These are phyloP conservation scores for Boletus speciosus DNA, from an alignment of 768 basidiomycete genomes.

Conservation along the genomic window DNA sequence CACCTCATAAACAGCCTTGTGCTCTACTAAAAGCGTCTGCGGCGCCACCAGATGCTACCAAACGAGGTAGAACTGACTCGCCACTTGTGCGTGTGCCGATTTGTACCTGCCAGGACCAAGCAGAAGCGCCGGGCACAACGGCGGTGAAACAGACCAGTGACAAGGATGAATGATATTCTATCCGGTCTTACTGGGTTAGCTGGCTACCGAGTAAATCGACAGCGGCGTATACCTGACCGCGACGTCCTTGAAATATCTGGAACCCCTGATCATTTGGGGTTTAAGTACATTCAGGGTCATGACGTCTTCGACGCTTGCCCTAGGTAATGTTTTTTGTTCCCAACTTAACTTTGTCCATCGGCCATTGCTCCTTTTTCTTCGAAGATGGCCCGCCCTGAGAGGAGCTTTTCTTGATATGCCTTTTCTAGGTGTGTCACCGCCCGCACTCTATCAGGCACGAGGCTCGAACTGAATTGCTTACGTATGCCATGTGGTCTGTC, in stretches of 20 bases:
- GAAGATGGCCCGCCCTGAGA: constrained; percentile 11
- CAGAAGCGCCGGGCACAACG: constrained; percentile 12
- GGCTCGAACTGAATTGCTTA: constrained; percentile 22
- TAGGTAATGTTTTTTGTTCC: background rate
- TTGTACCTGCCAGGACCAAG: constrained; percentile 4
- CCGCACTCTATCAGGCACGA: constrained; percentile 13
- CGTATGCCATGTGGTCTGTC: constrained; percentile 15
- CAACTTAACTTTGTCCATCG: constrained; percentile 28
- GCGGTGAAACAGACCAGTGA: background rate
- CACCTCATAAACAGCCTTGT: constrained; percentile 5
- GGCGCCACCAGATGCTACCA: constrained; percentile 9
- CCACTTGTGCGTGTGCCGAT: constrained; percentile 11
- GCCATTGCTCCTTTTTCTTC: constrained; percentile 2
- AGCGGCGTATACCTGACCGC: background rate
- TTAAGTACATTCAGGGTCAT: constrained; percentile 25
- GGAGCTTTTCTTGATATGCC: constrained; percentile 17
- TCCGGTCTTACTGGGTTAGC: background rate
- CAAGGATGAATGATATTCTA: constrained; percentile 1
- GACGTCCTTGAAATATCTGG: constrained; percentile 6
- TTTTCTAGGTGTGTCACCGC: constrained; percentile 8
- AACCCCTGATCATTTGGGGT: constrained; percentile 6
- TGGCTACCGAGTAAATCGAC: constrained; percentile 12
- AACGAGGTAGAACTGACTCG: constrained; percentile 3
- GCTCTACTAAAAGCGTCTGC: constrained; percentile 3
- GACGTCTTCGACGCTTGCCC: constrained; percentile 16